phyloP scores from a whole-genome alignment of 1,284 basidiomycete species.

The Naganishia sp. region DNA sequence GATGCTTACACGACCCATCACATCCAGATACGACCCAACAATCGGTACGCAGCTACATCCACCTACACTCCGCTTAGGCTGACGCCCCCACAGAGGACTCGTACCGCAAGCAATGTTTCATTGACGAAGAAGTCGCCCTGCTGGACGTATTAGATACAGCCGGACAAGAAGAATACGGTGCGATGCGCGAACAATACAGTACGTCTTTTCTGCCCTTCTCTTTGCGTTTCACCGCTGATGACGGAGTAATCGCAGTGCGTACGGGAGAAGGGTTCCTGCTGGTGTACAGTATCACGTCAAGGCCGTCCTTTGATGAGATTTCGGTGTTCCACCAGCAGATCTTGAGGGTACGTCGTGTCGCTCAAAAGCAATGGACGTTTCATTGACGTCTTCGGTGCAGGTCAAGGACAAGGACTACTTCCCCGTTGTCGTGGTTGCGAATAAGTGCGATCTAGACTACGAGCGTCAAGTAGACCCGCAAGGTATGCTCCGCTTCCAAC shows the following conservation, averaged over 20 bases:
- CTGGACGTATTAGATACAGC: slow-evolving; percentile 62
- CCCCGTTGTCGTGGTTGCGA: slow-evolving; percentile 96
- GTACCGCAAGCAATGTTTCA: slow-evolving; percentile 57
- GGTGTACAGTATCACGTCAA: slow-evolving; percentile 97
- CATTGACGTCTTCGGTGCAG: slow-evolving; percentile 32
- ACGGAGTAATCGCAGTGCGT: slow-evolving; percentile 59
- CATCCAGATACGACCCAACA: slow-evolving; percentile 33
- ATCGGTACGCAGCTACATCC: slow-evolving; percentile 18
- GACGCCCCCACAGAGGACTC: slow-evolving; percentile 51
- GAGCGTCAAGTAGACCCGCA: slow-evolving; percentile 97
- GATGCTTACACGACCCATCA: neutral
- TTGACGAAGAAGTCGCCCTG: slow-evolving; percentile 61
- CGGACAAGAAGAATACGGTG: slow-evolving; percentile 52
- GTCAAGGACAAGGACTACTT: slow-evolving; percentile 97
- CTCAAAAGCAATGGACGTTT: neutral
- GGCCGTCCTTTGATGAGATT: slow-evolving; percentile 97
- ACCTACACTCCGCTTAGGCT: too few species aligned
- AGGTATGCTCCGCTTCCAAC: slow-evolving; percentile 59
- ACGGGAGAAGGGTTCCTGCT: slow-evolving; percentile 97
- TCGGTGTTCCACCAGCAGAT: slow-evolving; percentile 98
- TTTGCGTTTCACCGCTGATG: slow-evolving; percentile 23
- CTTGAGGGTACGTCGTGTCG: slow-evolving; percentile 60
- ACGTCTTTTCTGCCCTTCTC: slow-evolving; percentile 47
- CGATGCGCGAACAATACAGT: slow-evolving; percentile 61
- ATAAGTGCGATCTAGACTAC: slow-evolving; percentile 98